These are phyloP conservation scores for Colletotrichum sp. DNA, from an alignment of 2,329 filamentous ascomycete genomes.

Conservation along the genomic window DNA sequence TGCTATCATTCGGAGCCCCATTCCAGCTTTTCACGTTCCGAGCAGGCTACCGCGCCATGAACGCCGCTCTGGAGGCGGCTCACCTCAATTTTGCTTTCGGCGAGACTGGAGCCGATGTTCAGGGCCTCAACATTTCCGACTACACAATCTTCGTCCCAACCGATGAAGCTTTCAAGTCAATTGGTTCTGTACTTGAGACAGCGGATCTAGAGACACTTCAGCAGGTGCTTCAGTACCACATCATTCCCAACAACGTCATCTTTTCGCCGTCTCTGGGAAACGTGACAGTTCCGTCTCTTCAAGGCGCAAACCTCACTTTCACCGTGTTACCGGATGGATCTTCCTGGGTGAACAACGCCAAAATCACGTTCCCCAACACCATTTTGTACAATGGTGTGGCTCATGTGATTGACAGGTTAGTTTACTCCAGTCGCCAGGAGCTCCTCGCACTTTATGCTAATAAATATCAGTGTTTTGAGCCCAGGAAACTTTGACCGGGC, in stretches of 20 bases:
- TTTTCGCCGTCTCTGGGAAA: slow-evolving; percentile 33
- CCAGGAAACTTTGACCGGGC: slow-evolving; percentile 30
- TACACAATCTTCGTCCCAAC: slow-evolving; percentile 84
- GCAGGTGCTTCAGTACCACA: slow-evolving; percentile 33
- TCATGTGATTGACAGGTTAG: slow-evolving; percentile 34
- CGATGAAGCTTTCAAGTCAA: slow-evolving; percentile 72
- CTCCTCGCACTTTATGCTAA: background rate
- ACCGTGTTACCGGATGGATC: slow-evolving; percentile 33
- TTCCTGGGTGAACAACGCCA: slow-evolving; percentile 35
- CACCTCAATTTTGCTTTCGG: slow-evolving; percentile 30
- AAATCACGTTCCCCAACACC: slow-evolving; percentile 33
- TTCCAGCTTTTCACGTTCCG: slow-evolving; percentile 34
- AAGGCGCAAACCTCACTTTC: slow-evolving; percentile 28
- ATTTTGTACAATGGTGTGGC: slow-evolving; percentile 37
- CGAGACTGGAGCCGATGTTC: slow-evolving; percentile 22
- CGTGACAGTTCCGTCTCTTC: slow-evolving; percentile 27
- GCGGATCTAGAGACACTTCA: slow-evolving; percentile 27
- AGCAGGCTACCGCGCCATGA: slow-evolving; percentile 30
- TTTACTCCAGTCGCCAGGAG: rapidly evolving
- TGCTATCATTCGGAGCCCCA: slow-evolving; percentile 31
- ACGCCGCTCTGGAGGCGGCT: slow-evolving; percentile 31
- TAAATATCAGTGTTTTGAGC: slow-evolving; percentile 26
- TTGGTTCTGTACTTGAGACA: slow-evolving; percentile 30
- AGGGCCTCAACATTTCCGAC: slow-evolving; percentile 43
- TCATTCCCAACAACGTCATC: slow-evolving; percentile 34